Evolutionary conservation across 257 asterid genomes (phyloP), one percentile per base, ranked within the genome.

Genomic region (Ehretia macrophylla): DNA sequence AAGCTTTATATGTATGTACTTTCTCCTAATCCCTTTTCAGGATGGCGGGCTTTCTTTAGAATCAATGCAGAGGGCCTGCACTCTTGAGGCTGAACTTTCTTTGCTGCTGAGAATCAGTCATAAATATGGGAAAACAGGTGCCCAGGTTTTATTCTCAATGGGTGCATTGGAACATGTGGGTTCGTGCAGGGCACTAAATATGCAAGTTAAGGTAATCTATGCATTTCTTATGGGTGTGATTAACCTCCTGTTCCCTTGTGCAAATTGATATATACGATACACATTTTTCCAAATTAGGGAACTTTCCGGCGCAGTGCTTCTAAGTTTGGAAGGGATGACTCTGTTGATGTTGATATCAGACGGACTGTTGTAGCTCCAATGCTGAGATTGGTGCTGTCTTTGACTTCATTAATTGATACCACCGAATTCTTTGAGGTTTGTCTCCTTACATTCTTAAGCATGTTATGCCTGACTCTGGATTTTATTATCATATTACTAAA

Each of bases 391-490:
- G 81, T 82, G 79, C 83, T 74, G 73, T 89, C 96, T 11, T 67
- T 89, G 74, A 89, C 97, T 42, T 83, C 99, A 53, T 68, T 93
- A 77, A 82, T 89, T 14, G 94, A 93, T 67, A 54, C 88, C 51
- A 89, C 97, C 42, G 97, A 93, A 64, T 81, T 84, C 68, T 82
- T 85, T 66, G 95, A 93, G 99, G 99, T 93, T 66, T 66, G 84
- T 68, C 59, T 58, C 20, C 17, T 63, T 52, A 47, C 59, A 10
- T 19, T 59, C 20, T 13, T 22, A 38, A 1, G 37, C 20, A 14
- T 17, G 55, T n/a, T 23, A 20, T 51, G 14, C 48, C 32, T 8
- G 20, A 49, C 18, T 44, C n/a, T 32, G 38, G 13, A 47, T 13
- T 35, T 46, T 19, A 16, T 27, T 18, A 10, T 4, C 39, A 17